Conservation (phyloP, 2,329 filamentous ascomycete genomes). For the Clonostachys rosea region DNA sequence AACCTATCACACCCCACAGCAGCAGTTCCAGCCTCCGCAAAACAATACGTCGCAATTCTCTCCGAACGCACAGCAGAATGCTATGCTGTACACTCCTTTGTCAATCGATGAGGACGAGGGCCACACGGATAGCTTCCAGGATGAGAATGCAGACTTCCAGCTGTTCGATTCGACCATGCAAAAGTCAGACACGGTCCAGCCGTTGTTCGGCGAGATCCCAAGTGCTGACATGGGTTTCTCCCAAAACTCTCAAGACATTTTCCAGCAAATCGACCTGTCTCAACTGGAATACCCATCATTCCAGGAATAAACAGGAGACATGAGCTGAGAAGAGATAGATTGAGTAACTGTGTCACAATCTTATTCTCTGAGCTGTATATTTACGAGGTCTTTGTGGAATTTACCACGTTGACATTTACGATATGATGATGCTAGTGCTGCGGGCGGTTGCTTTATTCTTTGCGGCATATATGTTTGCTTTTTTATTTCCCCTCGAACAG, state of each 20-base stretch:
- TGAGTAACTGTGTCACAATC: too few relatives aligned
- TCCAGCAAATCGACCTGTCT: conserved; percentile 37
- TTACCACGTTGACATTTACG: not conserved
- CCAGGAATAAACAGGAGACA: conserved; percentile 14
- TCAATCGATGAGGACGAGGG: conserved; percentile 61
- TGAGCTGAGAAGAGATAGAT: not conserved
- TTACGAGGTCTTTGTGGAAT: not conserved
- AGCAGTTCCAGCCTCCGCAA: conserved; percentile 15
- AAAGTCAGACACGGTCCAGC: conserved; percentile 25
- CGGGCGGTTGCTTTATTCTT: not conserved
- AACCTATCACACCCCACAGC: conserved; percentile 22
- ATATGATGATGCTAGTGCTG: not conserved
- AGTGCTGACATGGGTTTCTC: conserved; percentile 46
- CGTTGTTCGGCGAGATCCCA: conserved; percentile 45
- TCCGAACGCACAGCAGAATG: conserved; percentile 61
- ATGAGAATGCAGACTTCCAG: conserved; percentile 55
- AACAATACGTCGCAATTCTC: conserved; percentile 52
- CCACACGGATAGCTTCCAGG: conserved; percentile 50
- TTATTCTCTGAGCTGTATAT: not conserved
- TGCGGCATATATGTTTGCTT: not conserved
- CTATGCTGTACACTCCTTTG: conserved; percentile 65
- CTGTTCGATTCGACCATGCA: conserved; percentile 48
- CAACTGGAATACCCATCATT: conserved; percentile 23
- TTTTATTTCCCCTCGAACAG: not conserved
- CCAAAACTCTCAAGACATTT: conserved; percentile 46